Evolutionary conservation across 768 basidiomycete species (phyloP).

Genomic region (Tephrocybe sp.): DNA sequence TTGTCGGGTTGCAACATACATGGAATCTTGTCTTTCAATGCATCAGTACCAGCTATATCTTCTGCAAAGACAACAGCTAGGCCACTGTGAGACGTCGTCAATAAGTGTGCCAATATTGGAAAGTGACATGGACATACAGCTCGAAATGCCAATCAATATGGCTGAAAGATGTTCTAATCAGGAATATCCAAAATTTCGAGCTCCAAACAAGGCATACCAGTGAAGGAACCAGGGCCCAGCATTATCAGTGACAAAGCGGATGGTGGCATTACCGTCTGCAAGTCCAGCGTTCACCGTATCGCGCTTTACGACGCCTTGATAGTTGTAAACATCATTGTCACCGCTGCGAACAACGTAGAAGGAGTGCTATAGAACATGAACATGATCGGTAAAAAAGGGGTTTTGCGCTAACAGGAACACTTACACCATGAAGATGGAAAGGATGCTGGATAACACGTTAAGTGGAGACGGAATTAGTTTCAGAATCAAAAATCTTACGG

Average conservation of each 20-base stretch:
- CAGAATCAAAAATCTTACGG: constrained; percentile 18
- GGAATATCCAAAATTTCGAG: neutral
- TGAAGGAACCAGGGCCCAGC: constrained; percentile 22
- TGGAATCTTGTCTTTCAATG: no score
- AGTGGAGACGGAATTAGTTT: no score
- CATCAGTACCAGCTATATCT: neutral
- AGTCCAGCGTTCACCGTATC: neutral
- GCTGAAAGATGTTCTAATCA: neutral
- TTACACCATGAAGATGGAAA: constrained; percentile 15
- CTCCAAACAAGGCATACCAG: constrained; percentile 16
- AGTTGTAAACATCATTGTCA: constrained; percentile 13
- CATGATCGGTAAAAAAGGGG: neutral
- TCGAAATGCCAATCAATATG: neutral
- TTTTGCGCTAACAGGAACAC: neutral
- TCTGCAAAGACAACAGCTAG: neutral
- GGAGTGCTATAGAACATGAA: constrained; percentile 8
- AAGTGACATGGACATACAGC: neutral
- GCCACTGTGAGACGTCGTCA: neutral
- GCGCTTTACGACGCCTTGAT: neutral
- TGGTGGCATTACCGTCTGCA: constrained; percentile 25
- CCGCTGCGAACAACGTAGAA: constrained; percentile 40
- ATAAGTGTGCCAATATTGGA: neutral
- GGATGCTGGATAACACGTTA: constrained; percentile 8
- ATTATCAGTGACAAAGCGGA: constrained; percentile 29
- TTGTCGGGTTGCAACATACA: no score